Evolutionary conservation across 2,329 filamentous ascomycete genomes (phyloP).

Genomic region (Calcarisporium arbuscula): DNA sequence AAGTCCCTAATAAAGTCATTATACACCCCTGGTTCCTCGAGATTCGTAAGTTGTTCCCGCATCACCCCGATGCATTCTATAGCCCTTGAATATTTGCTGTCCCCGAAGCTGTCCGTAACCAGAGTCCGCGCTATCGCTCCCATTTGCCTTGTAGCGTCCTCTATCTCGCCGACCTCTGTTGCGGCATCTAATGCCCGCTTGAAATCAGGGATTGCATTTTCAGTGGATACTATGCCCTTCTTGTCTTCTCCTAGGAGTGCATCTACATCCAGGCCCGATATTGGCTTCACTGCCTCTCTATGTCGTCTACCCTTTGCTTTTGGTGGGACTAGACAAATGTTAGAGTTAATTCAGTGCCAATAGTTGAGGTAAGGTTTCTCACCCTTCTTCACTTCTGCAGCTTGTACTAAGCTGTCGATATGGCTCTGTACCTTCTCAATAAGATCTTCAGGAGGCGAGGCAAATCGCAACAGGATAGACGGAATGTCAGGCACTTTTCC

Average conservation of each 20-base stretch:
- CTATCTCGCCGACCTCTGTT: constrained; percentile 54
- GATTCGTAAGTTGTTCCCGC: constrained; percentile 66
- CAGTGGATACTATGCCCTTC: constrained; percentile 39
- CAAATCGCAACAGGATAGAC: constrained; percentile 64
- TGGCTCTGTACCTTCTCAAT: constrained; percentile 47
- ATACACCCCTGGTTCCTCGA: constrained; percentile 71
- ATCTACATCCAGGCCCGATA: constrained; percentile 85
- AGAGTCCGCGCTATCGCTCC: constrained; percentile 60
- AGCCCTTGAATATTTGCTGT: constrained; percentile 66
- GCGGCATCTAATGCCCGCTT: constrained; percentile 66
- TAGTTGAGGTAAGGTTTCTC: constrained; percentile 9
- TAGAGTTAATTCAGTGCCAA: constrained; percentile 7
- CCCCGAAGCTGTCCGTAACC: constrained; percentile 67
- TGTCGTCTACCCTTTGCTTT: constrained; percentile 69
- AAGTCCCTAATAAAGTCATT: constrained; percentile 67
- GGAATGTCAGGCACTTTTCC: constrained; percentile 56
- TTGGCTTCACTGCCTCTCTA: constrained; percentile 67
- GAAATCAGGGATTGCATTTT: constrained; percentile 86
- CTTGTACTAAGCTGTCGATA: constrained; percentile 59
- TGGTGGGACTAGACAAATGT: constrained; percentile 55
- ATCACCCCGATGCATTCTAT: constrained; percentile 72
- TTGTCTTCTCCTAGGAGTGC: constrained; percentile 61
- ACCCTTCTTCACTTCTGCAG: constrained; percentile 80
- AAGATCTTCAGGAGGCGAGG: constrained; percentile 63
- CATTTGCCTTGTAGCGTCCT: constrained; percentile 69